phyloP scores from a whole-genome alignment of 257 asterid genomes.

The Fraxinus anomala region DNA sequence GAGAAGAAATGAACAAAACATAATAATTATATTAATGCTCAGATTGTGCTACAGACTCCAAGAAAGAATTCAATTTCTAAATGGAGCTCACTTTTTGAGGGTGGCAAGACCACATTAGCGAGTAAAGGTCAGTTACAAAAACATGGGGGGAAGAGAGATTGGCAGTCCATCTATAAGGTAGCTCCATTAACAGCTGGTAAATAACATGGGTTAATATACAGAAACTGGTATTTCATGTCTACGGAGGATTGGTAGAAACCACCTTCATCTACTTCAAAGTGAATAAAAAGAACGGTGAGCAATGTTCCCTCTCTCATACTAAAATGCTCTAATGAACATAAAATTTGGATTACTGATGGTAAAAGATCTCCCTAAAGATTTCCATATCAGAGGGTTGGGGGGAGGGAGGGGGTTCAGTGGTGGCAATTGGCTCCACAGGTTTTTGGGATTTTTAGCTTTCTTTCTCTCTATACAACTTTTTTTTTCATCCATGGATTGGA shows the following conservation, averaged over 20 bases:
- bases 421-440: too few species aligned
- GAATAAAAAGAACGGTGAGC: background rate
- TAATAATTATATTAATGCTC: background rate
- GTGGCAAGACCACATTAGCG: background rate
- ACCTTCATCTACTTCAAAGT: background rate
- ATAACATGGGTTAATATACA: background rate
- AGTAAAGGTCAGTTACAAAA: background rate
- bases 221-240: background rate
- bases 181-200: background rate
- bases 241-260: background rate
- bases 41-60: background rate
- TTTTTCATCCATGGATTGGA: constrained; percentile 45
- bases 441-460: too few species aligned
- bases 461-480: too few species aligned
- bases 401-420: too few species aligned
- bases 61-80: background rate
- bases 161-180: background rate
- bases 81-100: background rate
- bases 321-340: background rate
- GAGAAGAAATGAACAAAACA: background rate
- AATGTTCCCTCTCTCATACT: background rate
- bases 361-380: background rate
- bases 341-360: background rate
- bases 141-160: background rate
- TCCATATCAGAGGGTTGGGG: background rate